phyloP scores from a whole-genome alignment of 2,329 filamentous ascomycete species.

The Aureobasidium mangrovei region DNA sequence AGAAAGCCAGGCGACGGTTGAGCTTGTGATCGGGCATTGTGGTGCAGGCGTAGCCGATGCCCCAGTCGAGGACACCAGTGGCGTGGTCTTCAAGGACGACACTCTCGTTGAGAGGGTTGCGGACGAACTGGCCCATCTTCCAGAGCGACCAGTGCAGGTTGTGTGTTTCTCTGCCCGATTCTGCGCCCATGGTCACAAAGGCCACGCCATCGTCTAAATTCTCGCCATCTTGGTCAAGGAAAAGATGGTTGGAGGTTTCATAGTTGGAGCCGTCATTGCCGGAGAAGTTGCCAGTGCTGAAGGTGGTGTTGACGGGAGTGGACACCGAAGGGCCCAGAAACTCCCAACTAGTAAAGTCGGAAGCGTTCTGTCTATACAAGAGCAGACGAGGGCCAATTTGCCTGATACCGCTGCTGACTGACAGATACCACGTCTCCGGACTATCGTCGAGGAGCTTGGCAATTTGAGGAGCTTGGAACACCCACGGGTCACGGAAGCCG shows the following conservation, averaged over 20 bases:
- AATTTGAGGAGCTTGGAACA: conserved; percentile 32
- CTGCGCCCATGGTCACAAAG: conserved; percentile 10
- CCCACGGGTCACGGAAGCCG: conserved; percentile 37
- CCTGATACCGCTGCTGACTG: conserved; percentile 35
- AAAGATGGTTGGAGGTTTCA: conserved; percentile 3
- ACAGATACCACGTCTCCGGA: conserved; percentile 31
- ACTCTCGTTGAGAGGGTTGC: background rate
- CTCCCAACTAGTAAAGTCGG: conserved; percentile 32
- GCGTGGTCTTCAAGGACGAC: conserved; percentile 10
- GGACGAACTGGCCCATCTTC: conserved; percentile 9
- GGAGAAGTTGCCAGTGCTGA: conserved; percentile 4
- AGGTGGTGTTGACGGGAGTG: conserved; percentile 7
- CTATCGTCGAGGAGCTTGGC: conserved; percentile 29
- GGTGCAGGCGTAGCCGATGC: conserved; percentile 3
- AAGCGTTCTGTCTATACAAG: conserved; percentile 32
- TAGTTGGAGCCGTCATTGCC: conserved; percentile 11
- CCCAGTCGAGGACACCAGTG: conserved; percentile 12
- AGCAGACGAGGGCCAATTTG: conserved; percentile 32
- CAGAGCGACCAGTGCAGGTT: conserved; percentile 2
- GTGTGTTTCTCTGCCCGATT: conserved; percentile 10
- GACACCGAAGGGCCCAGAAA: conserved; percentile 21
- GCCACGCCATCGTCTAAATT: background rate
- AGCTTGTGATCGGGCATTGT: conserved; percentile 8
- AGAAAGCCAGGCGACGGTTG: conserved; percentile 3
- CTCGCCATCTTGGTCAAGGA: conserved; percentile 5